Base-by-base conservation (phyloP, 352 stramenopile genomes). In the Phytophthora fragariae region DNA sequence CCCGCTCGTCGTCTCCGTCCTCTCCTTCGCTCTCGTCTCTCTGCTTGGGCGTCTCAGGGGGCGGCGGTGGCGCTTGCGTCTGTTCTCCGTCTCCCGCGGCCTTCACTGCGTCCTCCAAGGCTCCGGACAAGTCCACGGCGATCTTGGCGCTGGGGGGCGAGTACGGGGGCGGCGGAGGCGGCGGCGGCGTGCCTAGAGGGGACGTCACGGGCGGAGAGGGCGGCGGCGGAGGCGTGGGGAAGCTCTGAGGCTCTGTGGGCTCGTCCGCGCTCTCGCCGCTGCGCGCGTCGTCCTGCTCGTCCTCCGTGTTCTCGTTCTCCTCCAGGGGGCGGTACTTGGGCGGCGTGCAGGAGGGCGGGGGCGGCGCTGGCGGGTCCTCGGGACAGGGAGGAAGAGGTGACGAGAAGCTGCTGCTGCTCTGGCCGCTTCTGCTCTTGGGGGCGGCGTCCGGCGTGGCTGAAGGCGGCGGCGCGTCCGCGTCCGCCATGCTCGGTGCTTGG, bases 321-420 rank as follows among this genome's bases (percentile, higher is more conserved):
- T 92, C 84, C 31, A 83, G 55, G 11, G 87, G 86, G 35, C 86
- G 84, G 60, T 94, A 94, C 64, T 88, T 84, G 33, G 87, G 87
- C 19, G 87, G 87, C 21, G 87, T 92, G 53, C 76, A 91, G 27
- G 79, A 80, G 8, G 85, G 84, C 2, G 87, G 85, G 7, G 82
- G 84, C 31, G 87, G 85, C 37, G 80, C 85, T 11, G 84, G 85
- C 9, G 70, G 85, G 35, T 93, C 86, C 59, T 94, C 87, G 9
- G 87, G 87, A 66, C 85, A 94, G 4, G 87, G 87, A 21, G 87
- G 87, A 55, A 94, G 68, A 11, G 87, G 87, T 12, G 87, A 94
- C 21, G 85, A 94, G 60, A 93, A 94, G 37, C 37, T 44, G 52
- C 79, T 86, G 52, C 85, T 90, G 71, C 80, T 89, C 11, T 79